A percentile compares a stretch with the other conserved stretches of the same genome.
These are phyloP conservation scores for Globisporangium acanthophoron DNA, from an alignment of 352 stramenopile species.

Conservation along the genomic window DNA sequence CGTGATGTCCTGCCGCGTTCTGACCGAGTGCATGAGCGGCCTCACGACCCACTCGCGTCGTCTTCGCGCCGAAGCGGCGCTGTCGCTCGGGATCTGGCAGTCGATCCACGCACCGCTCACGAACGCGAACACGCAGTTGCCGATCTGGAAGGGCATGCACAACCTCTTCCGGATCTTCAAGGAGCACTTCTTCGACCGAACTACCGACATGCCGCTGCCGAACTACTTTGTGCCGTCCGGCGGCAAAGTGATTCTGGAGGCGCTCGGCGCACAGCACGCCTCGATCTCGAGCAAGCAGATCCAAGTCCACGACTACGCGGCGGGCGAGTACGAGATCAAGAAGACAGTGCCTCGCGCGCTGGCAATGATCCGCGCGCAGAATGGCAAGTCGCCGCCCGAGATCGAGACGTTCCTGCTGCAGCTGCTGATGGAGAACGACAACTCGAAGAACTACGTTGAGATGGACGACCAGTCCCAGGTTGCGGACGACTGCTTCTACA, in stretches of 20 bases:
- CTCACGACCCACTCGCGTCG: constrained; percentile 77
- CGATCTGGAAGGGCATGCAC: constrained; percentile 85
- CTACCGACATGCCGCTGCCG: constrained; percentile 78
- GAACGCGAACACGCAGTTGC: constrained; percentile 72
- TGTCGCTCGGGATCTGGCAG: constrained; percentile 81
- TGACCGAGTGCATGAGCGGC: constrained; percentile 83
- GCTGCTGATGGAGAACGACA: constrained; percentile 79
- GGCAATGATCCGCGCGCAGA: constrained; percentile 74
- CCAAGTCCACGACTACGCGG: constrained; percentile 80
- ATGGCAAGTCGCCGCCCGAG: constrained; percentile 68
- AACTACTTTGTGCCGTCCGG: constrained; percentile 85
- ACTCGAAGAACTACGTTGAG: constrained; percentile 87
- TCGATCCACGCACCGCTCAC: constrained; percentile 79
- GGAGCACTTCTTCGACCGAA: constrained; percentile 81
- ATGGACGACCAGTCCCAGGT: constrained; percentile 85
- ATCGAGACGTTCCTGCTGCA: constrained; percentile 79
- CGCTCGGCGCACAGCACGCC: constrained; percentile 67
- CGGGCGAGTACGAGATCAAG: constrained; percentile 86
- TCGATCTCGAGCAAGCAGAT: constrained; percentile 84
- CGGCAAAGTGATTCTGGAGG: constrained; percentile 77
- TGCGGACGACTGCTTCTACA: constrained; percentile 82
- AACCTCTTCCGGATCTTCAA: constrained; percentile 88
- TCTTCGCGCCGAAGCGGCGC: constrained; percentile 62
- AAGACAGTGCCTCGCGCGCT: constrained; percentile 75
- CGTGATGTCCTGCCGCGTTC: constrained; percentile 79